Evolutionary conservation across 1,139 yeast genomes (phyloP).

Genomic region (Candida glucosophila): DNA sequence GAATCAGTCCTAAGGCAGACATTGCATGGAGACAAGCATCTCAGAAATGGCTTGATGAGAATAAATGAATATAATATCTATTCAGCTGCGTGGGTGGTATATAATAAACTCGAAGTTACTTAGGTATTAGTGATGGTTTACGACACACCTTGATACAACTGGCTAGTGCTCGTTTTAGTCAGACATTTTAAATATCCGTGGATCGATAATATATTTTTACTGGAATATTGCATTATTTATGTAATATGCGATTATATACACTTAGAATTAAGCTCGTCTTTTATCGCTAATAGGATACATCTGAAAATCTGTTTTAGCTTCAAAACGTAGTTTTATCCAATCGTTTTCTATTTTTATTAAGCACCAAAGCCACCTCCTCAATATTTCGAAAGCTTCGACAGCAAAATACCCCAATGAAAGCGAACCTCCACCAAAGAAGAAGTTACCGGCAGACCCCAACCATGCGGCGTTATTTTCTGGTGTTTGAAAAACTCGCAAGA

Average conservation of each 20-base stretch:
- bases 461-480: neutral
- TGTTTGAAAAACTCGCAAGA: slow-evolving; percentile 37
- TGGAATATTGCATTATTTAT: too few species aligned
- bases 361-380: slow-evolving; percentile 87
- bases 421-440: slow-evolving; percentile 36
- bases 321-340: slow-evolving; percentile 33
- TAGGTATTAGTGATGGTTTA: too few species aligned
- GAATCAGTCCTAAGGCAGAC: slow-evolving; percentile 42
- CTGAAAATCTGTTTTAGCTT: too few species aligned
- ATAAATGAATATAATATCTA: slow-evolving; percentile 1
- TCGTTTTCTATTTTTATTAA: slow-evolving; percentile 78
- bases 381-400: slow-evolving; percentile 63
- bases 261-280: too few species aligned
- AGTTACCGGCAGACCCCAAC: slow-evolving; percentile 16
- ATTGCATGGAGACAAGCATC: slow-evolving; percentile 47
- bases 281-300: too few species aligned
- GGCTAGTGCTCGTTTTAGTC: too few species aligned
- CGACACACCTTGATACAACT: too few species aligned
- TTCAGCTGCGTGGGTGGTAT: too few species aligned
- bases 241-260: too few species aligned
- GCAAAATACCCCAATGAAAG: slow-evolving; percentile 53
- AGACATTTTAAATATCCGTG: too few species aligned
- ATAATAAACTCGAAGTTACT: too few species aligned
- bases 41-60: slow-evolving; percentile 36
- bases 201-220: too few species aligned